Percentiles rank a stretch among this genome's conserved stretches.
phyloP scores from a whole-genome alignment of 116 monocot species.

The Zostera marina region DNA sequence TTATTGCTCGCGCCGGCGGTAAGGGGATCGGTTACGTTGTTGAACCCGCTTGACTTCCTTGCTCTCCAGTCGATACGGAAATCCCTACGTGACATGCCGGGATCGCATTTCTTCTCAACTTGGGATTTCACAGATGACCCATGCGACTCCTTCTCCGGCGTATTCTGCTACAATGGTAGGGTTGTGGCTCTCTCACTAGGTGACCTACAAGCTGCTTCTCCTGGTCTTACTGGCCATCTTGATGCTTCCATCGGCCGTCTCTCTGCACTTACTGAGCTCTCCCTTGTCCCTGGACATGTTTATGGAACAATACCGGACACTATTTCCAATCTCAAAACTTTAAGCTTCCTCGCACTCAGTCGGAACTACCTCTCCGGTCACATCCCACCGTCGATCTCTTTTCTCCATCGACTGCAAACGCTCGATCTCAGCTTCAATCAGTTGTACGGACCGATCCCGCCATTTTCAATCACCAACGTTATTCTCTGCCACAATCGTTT shows the following conservation, averaged over 20 bases:
- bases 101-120: conserved; percentile 31
- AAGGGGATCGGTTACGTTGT: conserved; percentile 3
- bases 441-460: conserved; percentile 26
- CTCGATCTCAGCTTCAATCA: conserved; percentile 42
- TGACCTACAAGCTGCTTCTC: conserved; percentile 35
- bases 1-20: neutral
- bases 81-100: conserved; percentile 29
- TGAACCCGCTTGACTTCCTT: conserved; percentile 38
- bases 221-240: conserved; percentile 28
- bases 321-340: conserved; percentile 13
- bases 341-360: conserved; percentile 33
- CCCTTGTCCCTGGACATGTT: conserved; percentile 37
- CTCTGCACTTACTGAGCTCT: conserved; percentile 29
- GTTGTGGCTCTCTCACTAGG: conserved; percentile 32
- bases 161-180: conserved; percentile 22
- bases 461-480: conserved; percentile 16
- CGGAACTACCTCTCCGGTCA: conserved; percentile 38
- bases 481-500: conserved; percentile 19
- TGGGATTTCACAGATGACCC: conserved; percentile 64
- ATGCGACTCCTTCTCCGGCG: conserved; percentile 40
- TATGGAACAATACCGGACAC: conserved; percentile 17
- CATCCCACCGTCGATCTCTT: conserved; percentile 12
- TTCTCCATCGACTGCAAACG: conserved; percentile 17
- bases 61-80: conserved; percentile 39
- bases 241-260: conserved; percentile 15